Conservation (phyloP, 495 filamentous ascomycete species). For the Cladorrhinum samala region DNA sequence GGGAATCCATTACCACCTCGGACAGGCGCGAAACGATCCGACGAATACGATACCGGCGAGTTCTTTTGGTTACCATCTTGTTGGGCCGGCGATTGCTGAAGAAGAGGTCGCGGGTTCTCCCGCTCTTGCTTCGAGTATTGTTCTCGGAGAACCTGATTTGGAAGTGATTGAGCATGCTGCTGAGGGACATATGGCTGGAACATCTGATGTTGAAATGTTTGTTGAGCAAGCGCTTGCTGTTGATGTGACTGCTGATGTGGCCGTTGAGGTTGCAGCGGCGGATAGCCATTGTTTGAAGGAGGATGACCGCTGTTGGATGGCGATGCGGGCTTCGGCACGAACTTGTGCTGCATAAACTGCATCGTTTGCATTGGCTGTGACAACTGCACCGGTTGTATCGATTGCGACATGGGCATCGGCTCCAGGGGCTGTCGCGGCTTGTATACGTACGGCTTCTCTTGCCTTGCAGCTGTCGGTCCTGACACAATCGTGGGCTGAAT, state of each 20-base stretch:
- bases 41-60: constrained; percentile 19
- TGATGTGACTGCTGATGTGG: constrained; percentile 6
- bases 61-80: constrained; percentile 15
- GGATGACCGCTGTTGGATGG: neutral
- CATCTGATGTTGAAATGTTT: constrained; percentile 10
- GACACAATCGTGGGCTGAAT: neutral
- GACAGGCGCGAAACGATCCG: constrained; percentile 33
- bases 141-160: too few species aligned
- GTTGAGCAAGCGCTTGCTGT: constrained; percentile 8
- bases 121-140: too few species aligned
- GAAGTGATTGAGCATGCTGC: neutral
- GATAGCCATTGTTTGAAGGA: constrained; percentile 12
- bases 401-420: constrained; percentile 24
- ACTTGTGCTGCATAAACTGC: constrained; percentile 36
- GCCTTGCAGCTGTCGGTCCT: constrained; percentile 13
- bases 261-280: constrained; percentile 4
- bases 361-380: constrained; percentile 16
- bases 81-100: constrained; percentile 13
- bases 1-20: constrained; percentile 38
- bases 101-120: constrained; percentile 6
- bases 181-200: constrained; percentile 5
- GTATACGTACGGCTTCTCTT: constrained; percentile 48
- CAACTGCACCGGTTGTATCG: constrained; percentile 25
- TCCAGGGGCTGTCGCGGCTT: constrained; percentile 41
- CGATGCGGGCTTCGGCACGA: constrained; percentile 26